Evolutionary conservation across 345 rosid species (phyloP).

Genomic region (Ceriops decandra): DNA sequence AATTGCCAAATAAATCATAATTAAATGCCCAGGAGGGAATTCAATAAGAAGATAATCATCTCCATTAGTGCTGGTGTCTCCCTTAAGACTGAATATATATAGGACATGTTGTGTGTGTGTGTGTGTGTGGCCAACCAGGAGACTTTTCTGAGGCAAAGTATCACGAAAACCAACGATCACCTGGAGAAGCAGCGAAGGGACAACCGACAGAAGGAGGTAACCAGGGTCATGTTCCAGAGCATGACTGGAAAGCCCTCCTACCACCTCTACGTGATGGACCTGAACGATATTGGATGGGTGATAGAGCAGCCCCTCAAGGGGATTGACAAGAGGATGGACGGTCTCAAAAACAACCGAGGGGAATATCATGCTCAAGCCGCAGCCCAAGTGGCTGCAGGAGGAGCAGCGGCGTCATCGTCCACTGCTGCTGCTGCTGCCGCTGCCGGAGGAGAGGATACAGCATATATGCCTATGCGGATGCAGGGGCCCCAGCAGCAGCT

Average conservation of each 20-base stretch:
- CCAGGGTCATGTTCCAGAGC: slow-evolving; percentile 28
- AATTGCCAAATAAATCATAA: not conserved
- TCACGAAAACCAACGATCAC: slow-evolving; percentile 29
- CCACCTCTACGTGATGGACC: slow-evolving; percentile 26
- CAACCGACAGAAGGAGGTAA: slow-evolving; percentile 39
- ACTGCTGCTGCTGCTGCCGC: not conserved
- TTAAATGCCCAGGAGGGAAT: slow-evolving; percentile 5
- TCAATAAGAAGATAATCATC: not conserved
- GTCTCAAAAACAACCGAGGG: not conserved
- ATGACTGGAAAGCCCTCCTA: slow-evolving; percentile 15
- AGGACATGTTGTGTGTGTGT: not conserved
- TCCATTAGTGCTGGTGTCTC: not conserved
- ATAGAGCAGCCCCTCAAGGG: slow-evolving; percentile 31
- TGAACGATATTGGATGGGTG: slow-evolving; percentile 38
- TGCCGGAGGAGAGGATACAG: not conserved
- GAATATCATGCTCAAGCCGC: not conserved
- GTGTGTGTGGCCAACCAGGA: slow-evolving; percentile 51
- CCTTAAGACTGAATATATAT: not conserved
- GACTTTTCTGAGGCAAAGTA: slow-evolving; percentile 37
- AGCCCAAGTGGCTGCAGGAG: not conserved
- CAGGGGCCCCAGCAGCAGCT: not conserved
- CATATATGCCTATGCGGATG: not conserved
- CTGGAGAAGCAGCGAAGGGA: slow-evolving; percentile 37
- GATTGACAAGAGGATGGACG: slow-evolving; percentile 7
- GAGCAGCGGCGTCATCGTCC: not conserved